Percentiles rank a stretch among this genome's conserved stretches.
Evolutionary conservation across 2,329 filamentous ascomycete species (phyloP).

Genomic region (Verticillium dahliae): DNA sequence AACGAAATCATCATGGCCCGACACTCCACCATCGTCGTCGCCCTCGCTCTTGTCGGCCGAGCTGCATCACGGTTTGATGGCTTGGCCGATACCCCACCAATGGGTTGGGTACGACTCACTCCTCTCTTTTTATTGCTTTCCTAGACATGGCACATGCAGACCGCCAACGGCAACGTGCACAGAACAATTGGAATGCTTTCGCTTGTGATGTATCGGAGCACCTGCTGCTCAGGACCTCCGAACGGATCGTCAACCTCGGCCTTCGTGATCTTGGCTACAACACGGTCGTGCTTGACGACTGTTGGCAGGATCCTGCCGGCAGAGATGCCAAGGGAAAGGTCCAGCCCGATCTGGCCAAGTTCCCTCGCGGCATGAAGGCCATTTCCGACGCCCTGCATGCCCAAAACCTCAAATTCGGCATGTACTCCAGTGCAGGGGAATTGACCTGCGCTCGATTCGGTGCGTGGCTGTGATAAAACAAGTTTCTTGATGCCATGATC

Average conservation of each 20-base stretch:
- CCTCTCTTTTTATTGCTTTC: not conserved
- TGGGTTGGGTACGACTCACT: slow-evolving; percentile 11
- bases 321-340: slow-evolving; percentile 17
- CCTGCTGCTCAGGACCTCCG: slow-evolving; percentile 12
- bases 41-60: slow-evolving; percentile 4
- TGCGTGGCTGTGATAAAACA: not conserved
- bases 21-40: slow-evolving; percentile 1
- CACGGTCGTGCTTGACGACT: slow-evolving; percentile 25
- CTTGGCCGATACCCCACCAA: slow-evolving; percentile 12
- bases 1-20: not conserved
- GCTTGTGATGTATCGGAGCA: slow-evolving; percentile 10
- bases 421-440: slow-evolving; percentile 34
- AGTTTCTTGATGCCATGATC: slow-evolving; percentile 16
- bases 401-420: slow-evolving; percentile 28
- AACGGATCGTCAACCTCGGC: slow-evolving; percentile 16
- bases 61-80: slow-evolving; percentile 12
- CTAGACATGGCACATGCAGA: not conserved
- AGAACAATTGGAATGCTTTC: slow-evolving; percentile 11
- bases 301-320: slow-evolving; percentile 23
- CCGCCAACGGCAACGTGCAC: not conserved
- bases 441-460: slow-evolving; percentile 40
- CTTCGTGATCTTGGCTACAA: slow-evolving; percentile 20
- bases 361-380: slow-evolving; percentile 26
- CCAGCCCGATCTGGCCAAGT: slow-evolving; percentile 24
- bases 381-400: slow-evolving; percentile 26